phyloP scores from a whole-genome alignment of 2,329 filamentous ascomycete species.

The Sclerotinia borealis region DNA sequence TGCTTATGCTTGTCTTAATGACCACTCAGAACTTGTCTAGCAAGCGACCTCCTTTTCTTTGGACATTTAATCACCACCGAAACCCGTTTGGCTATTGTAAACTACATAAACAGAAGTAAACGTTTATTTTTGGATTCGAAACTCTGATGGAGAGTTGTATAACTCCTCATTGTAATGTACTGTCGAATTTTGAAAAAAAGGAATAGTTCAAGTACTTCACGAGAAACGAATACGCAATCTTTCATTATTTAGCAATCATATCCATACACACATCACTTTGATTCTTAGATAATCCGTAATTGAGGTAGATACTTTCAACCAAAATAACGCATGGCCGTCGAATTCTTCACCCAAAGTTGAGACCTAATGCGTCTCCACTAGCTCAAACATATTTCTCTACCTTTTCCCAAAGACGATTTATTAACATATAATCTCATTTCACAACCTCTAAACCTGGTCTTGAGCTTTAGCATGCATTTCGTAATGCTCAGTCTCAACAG shows the following conservation, averaged over 20 bases:
- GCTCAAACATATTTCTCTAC: not conserved
- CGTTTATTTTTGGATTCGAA: too few relatives aligned
- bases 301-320: not conserved
- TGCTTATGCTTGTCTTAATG: too few relatives aligned
- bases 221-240: too few relatives aligned
- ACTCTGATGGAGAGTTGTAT: too few relatives aligned
- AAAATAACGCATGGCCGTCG: not conserved
- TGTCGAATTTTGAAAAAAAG: not conserved
- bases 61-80: too few relatives aligned
- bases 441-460: not conserved
- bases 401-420: not conserved
- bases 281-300: too few relatives aligned
- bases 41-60: too few relatives aligned
- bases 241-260: not conserved
- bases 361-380: not conserved
- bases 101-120: too few relatives aligned
- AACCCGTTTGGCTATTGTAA: too few relatives aligned
- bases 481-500: conserved; percentile 4
- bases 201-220: not conserved
- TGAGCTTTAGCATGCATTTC: conserved; percentile 10
- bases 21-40: too few relatives aligned
- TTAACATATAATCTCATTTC: not conserved
- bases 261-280: not conserved
- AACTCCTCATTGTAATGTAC: too few relatives aligned
- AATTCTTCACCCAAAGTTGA: not conserved